These are phyloP conservation scores for Solanum pinnatisectum DNA, from an alignment of 257 asterid genomes.

Conservation along the genomic window DNA sequence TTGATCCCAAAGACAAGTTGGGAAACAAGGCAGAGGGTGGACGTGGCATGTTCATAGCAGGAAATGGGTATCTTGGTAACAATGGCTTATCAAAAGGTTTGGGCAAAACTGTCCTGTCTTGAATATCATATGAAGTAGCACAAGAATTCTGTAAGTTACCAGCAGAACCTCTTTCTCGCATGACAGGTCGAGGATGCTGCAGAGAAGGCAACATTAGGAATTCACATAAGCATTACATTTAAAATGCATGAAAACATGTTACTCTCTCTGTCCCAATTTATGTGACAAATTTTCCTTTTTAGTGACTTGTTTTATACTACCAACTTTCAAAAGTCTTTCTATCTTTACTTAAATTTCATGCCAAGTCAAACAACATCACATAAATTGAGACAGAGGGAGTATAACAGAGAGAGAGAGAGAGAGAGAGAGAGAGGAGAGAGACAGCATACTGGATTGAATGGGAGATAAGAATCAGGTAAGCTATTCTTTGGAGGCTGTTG, in stretches of 20 bases:
- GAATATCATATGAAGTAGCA: slow-evolving; percentile 46
- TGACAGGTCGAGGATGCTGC: slow-evolving; percentile 42
- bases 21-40: slow-evolving; percentile 55
- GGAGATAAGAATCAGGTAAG: slow-evolving; percentile 25
- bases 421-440: slow-evolving; percentile 10
- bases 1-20: slow-evolving; percentile 69
- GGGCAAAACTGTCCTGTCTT: slow-evolving; percentile 59
- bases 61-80: slow-evolving; percentile 56
- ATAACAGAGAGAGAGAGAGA: not conserved
- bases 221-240: not conserved
- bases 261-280: not conserved
- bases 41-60: slow-evolving; percentile 31
- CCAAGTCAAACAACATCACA: not conserved
- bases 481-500: slow-evolving; percentile 26
- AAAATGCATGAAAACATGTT: not conserved
- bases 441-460: slow-evolving; percentile 43
- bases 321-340: not conserved
- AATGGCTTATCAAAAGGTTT: slow-evolving; percentile 66
- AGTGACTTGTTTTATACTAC: not conserved
- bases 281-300: not conserved
- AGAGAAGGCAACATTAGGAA: slow-evolving; percentile 6
- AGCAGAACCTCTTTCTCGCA: slow-evolving; percentile 53
- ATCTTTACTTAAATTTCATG: not conserved
- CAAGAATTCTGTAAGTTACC: slow-evolving; percentile 36
- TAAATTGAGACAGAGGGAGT: not conserved